Conservation (phyloP, 805 yeast species). For the Cyberlindnera subsufficiens region DNA sequence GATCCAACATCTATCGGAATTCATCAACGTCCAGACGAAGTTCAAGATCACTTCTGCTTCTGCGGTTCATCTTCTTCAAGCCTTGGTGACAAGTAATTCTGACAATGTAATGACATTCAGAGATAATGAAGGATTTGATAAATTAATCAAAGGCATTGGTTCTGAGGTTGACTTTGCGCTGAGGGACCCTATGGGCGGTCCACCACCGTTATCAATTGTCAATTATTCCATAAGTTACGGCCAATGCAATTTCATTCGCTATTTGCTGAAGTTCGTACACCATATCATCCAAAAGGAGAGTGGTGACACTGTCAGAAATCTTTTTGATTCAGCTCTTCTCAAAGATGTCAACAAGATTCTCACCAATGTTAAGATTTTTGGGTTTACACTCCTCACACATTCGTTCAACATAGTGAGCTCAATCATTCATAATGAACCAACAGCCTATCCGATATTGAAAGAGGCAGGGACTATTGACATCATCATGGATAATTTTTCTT, state of each 20-base stretch:
- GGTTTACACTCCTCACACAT: constrained; percentile 54
- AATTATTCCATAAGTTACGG: constrained; percentile 49
- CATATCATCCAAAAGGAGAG: constrained; percentile 65
- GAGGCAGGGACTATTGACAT: constrained; percentile 72
- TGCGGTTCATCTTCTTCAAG: constrained; percentile 46
- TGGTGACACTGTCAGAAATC: constrained; percentile 78
- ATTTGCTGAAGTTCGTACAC: constrained; percentile 56
- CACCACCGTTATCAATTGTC: constrained; percentile 45
- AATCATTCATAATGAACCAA: constrained; percentile 86
- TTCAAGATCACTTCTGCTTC: constrained; percentile 55
- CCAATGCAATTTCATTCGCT: constrained; percentile 54
- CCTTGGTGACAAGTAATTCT: constrained; percentile 30
- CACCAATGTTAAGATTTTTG: constrained; percentile 53
- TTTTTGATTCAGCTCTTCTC: constrained; percentile 81
- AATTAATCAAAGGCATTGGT: constrained; percentile 53
- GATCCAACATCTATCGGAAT: constrained; percentile 56
- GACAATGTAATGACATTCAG: constrained; percentile 61
- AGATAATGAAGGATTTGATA: constrained; percentile 57
- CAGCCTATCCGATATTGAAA: constrained; percentile 71
- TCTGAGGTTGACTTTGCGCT: constrained; percentile 63
- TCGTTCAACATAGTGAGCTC: constrained; percentile 59
- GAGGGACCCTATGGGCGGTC: constrained; percentile 50
- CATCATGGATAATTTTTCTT: constrained; percentile 51
- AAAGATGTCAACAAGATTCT: constrained; percentile 54
- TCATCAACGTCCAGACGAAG: constrained; percentile 46